Base-by-base conservation (phyloP, 2,329 filamentous ascomycete genomes). In the Alternaria rosae region DNA sequence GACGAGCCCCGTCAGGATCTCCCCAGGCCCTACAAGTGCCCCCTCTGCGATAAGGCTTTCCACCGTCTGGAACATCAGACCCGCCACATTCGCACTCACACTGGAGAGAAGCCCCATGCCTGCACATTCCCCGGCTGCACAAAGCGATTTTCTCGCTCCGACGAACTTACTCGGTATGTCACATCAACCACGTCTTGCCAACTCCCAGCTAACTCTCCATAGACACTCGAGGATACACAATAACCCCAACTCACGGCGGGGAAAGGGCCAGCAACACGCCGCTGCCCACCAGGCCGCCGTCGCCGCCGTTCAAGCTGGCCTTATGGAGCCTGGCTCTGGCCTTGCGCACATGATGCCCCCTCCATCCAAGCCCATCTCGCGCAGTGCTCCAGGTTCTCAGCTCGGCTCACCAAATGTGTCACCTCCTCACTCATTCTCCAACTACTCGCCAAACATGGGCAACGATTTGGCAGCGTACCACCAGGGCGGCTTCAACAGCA, bases 151-250 rank as follows among this genome's bases (percentile, higher is more conserved):
- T 97, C 92, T 68, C 90, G 94, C 68, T 97, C 94, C 12, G 94
- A 99, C 78, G 94, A 99, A 83, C 86, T 99, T 71, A 99, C 95
- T 65, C 64, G 70, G 70, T 73, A 71, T 17, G 67, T 57, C 35
- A 15, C 50, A 28, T 20, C 32, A 30, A 12, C 3, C 48, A 15
- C 20, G 20, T 28, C 11, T 21, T 32, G 17, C 12, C 11, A 9
- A 17, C 12, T n/a, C 23, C 6, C 25, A 21, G 13, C 69, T 73
- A 68, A 70, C 57, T 15, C n/a, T 25, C 11, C 41, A 6, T 58
- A 90, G 94, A 64, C 94, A 99, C 83, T 97, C 94, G 78, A 89
- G 94, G 79, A 99, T 99, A 83, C 94, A 99, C 87, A 97, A 92
- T 88, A 99, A 98, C 83, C 94, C 95, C 61, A 98, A 98, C 85